Conservation (phyloP, 768 basidiomycete genomes). For the Boletus barrowsii region DNA sequence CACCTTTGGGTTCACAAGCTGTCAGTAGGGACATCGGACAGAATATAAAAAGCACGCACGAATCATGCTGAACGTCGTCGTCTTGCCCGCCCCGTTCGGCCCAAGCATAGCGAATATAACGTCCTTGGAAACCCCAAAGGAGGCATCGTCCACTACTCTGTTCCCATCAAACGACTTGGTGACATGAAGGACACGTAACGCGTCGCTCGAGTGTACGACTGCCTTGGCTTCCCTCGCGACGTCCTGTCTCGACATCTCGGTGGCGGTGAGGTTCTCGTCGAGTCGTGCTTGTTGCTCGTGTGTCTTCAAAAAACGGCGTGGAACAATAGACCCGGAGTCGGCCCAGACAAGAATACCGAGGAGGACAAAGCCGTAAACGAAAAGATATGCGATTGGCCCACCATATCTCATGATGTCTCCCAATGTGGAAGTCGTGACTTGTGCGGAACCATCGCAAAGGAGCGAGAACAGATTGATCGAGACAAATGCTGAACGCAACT, state of each 20-base stretch:
- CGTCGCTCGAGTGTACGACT: conserved; percentile 48
- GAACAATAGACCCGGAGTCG: conserved; percentile 62
- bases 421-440: conserved; percentile 45
- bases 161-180: conserved; percentile 57
- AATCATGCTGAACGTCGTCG: conserved; percentile 78
- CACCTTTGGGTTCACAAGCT: conserved; percentile 41
- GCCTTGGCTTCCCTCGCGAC: conserved; percentile 52
- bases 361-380: conserved; percentile 56
- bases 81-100: conserved; percentile 83
- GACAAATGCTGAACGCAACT: conserved; percentile 70
- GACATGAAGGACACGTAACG: conserved; percentile 60
- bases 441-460: conserved; percentile 56
- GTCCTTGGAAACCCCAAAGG: conserved; percentile 59
- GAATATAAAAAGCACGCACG: conserved; percentile 40
- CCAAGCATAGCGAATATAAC: conserved; percentile 73
- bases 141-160: conserved; percentile 70
- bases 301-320: conserved; percentile 34
- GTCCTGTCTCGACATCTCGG: conserved; percentile 39
- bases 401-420: conserved; percentile 61
- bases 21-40: neutral
- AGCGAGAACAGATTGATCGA: conserved; percentile 76
- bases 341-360: conserved; percentile 66
- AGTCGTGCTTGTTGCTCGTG: conserved; percentile 12
- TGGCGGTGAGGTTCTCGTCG: conserved; percentile 12
- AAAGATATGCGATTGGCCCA: conserved; percentile 72